Conservation (phyloP, 2,329 filamentous ascomycete species). For the Trichophyton schoenleinii region DNA sequence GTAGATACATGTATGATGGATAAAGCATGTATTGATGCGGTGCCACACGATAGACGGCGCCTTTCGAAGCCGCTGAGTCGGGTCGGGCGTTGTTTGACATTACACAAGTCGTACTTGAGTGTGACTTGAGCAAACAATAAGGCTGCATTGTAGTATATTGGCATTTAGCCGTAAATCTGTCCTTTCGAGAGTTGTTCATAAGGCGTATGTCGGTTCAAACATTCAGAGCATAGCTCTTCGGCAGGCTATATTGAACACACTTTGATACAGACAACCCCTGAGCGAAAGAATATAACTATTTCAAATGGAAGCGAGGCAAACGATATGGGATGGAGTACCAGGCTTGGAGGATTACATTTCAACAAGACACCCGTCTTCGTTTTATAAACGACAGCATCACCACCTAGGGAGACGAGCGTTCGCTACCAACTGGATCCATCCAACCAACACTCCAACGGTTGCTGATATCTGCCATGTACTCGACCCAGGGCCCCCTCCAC, state of each 20-base stretch:
- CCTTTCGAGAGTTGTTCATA: neutral
- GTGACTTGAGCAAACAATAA: constrained; percentile 1
- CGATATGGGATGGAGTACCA: neutral
- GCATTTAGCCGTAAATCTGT: neutral
- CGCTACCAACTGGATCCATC: neutral
- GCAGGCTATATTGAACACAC: neutral
- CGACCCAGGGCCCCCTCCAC: neutral
- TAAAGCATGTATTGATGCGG: too few relatives aligned
- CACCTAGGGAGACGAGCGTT: neutral
- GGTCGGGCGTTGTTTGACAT: neutral
- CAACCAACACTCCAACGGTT: neutral
- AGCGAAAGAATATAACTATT: neutral
- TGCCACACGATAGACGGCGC: too few relatives aligned
- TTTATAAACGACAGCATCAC: neutral
- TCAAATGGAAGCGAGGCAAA: neutral
- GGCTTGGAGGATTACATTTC: neutral
- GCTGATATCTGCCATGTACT: neutral
- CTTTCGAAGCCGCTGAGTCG: neutral
- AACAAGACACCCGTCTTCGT: neutral
- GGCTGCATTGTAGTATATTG: neutral
- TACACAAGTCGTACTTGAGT: neutral
- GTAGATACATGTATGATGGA: neutral
- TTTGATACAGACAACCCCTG: neutral
- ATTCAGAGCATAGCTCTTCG: neutral
- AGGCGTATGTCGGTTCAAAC: neutral